Evolutionary conservation across 2,329 filamentous ascomycete species (phyloP), one percentile per base, ranked within the genome.

Genomic region (Colletotrichum australisinense): DNA sequence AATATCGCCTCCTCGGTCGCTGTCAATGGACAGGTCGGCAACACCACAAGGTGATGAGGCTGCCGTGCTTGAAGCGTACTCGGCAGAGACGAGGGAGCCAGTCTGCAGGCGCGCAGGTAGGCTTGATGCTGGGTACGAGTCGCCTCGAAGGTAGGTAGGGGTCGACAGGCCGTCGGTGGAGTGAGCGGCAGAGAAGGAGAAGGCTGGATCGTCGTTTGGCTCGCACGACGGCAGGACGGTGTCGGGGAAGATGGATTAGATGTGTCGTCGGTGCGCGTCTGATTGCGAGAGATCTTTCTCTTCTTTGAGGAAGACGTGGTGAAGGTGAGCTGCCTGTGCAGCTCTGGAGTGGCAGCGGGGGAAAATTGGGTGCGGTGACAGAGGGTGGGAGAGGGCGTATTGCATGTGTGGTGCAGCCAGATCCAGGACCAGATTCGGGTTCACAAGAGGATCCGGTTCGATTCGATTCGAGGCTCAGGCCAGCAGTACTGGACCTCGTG

Each of bases 241-340:
- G 76, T 90, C 87, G 66, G 85, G 57, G 81, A 83, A n/a, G 81
- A 80, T 75, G 74, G 72, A 58, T 76, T 79, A 75, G 79, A 76
- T 65, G 78, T 81, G 77, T 82, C 81, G 75, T 82, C 79, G 80
- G 88, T 84, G 80, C 82, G 81, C 77, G 83, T 81, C 75, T 83
- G 81, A 80, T 83, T 73, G 85, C 84, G 75, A 72, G 85, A 86
- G 79, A 92, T 88, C 88, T 90, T 92, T 87, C 90, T 88, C 90
- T 92, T 93, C 90, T 92, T 93, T 88, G 85, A 87, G 86, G 90
- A 92, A 90, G 90, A 92, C 91, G 91, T 93, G 84, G 88, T 93
- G 91, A 89, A 86, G 82, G 87, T 84, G 91, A 92, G 91, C 91
- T 92, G 90, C 90, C 82, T 82, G 78, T 79, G 89, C 89, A 91